Percentiles rank a stretch among this genome's conserved stretches.
Evolutionary conservation across 176 grass and related monocot species (phyloP).

Genomic region (Avena insularis): DNA sequence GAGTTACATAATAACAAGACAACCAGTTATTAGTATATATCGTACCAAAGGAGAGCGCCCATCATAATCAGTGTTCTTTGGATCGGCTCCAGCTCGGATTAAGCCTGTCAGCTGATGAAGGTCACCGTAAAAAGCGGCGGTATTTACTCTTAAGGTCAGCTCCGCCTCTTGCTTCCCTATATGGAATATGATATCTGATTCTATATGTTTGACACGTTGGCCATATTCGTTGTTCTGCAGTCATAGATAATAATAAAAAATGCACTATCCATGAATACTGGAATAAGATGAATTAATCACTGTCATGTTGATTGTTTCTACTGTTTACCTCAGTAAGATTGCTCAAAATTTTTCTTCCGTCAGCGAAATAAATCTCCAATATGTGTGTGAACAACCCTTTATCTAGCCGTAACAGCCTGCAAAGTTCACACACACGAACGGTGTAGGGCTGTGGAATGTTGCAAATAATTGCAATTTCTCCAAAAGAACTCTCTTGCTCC

Average conservation of each 20-base stretch:
- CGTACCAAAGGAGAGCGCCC: slow-evolving; percentile 87
- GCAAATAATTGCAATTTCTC: slow-evolving; percentile 87
- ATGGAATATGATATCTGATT: slow-evolving; percentile 88
- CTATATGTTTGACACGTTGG: slow-evolving; percentile 69
- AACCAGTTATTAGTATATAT: neutral
- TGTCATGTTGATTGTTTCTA: neutral
- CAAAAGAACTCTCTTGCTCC: slow-evolving; percentile 69
- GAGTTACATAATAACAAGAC: neutral
- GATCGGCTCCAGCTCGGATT: slow-evolving; percentile 82
- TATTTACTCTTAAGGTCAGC: slow-evolving; percentile 85
- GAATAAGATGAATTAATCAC: neutral
- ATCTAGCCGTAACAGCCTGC: slow-evolving; percentile 75
- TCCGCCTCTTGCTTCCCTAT: slow-evolving; percentile 94
- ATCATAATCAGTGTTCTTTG: slow-evolving; percentile 91
- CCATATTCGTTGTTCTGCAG: slow-evolving; percentile 69
- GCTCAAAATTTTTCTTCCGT: slow-evolving; percentile 77
- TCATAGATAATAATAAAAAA: slow-evolving; percentile 18
- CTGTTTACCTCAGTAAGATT: slow-evolving; percentile 80
- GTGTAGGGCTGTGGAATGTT: slow-evolving; percentile 93
- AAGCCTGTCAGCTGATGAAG: slow-evolving; percentile 71
- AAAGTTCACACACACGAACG: slow-evolving; percentile 82
- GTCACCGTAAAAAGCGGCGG: slow-evolving; percentile 78
- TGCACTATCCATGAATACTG: neutral
- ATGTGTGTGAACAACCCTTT: slow-evolving; percentile 87
- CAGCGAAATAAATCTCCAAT: slow-evolving; percentile 88